Conservation (phyloP, 139 green algal genomes). For the Ettlia oleoabundans region DNA sequence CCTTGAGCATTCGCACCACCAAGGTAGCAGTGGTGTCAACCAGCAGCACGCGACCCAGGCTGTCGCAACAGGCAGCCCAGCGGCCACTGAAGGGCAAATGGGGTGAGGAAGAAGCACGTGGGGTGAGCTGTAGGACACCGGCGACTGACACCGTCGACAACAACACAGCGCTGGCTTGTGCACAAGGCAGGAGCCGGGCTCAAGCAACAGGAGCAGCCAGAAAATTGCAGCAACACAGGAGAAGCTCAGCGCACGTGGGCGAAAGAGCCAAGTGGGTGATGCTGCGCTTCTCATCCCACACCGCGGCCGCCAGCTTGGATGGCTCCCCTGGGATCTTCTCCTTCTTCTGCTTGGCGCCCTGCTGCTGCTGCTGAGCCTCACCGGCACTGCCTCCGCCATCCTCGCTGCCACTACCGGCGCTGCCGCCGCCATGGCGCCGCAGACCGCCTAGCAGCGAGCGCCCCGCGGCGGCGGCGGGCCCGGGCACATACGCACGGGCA, state of each 20-base stretch:
- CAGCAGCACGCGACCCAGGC: slow-evolving; percentile 68
- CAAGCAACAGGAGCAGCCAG: background rate
- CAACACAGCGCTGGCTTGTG: background rate
- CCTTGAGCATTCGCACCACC: slow-evolving; percentile 69
- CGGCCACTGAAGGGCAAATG: slow-evolving; percentile 17
- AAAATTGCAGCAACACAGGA: background rate
- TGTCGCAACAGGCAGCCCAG: slow-evolving; percentile 63
- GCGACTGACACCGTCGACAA: no score
- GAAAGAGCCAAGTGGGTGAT: slow-evolving; percentile 6
- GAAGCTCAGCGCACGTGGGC: background rate
- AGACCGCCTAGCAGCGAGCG: slow-evolving; percentile 1
- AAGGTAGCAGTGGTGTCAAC: slow-evolving; percentile 49
- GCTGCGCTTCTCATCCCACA: slow-evolving; percentile 45
- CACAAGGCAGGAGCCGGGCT: background rate
- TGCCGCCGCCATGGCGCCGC: slow-evolving; percentile 6
- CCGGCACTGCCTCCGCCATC: slow-evolving; percentile 21
- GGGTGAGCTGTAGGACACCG: background rate
- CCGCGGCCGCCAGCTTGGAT: background rate
- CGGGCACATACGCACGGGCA: slow-evolving; percentile 1
- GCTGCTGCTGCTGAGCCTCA: background rate
- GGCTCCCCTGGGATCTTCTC: slow-evolving; percentile 20
- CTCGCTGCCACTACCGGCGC: background rate
- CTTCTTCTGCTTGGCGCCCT: background rate
- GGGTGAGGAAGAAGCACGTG: background rate
- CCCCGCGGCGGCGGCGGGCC: background rate